Conservation (phyloP, 2,329 filamentous ascomycete species). For the Phialemoniopsis sp. region DNA sequence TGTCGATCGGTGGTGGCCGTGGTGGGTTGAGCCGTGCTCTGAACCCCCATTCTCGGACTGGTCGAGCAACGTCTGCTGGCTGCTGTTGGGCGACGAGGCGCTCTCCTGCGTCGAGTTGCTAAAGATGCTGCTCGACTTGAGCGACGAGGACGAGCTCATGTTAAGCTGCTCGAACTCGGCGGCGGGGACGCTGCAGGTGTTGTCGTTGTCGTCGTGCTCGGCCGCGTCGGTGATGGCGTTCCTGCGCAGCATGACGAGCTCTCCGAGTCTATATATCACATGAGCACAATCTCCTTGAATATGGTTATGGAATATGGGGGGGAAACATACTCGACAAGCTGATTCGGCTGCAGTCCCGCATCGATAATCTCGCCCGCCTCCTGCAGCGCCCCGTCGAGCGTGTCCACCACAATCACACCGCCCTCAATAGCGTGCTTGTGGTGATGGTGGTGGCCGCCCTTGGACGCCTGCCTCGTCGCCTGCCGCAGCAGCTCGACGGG, state of each 20-base stretch:
- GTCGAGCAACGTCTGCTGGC: too few relatives aligned
- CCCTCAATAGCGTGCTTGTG: conserved; percentile 64
- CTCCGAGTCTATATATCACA: conserved; percentile 57
- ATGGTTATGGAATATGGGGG: too few relatives aligned
- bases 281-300: too few relatives aligned
- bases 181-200: conserved; percentile 18
- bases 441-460: conserved; percentile 47
- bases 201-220: conserved; percentile 16
- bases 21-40: too few relatives aligned
- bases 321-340: conserved; percentile 64
- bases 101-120: too few relatives aligned
- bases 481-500: conserved; percentile 71
- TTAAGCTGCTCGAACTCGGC: conserved; percentile 28
- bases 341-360: conserved; percentile 65
- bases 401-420: conserved; percentile 68
- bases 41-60: background rate
- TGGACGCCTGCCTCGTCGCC: conserved; percentile 40
- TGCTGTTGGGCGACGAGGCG: too few relatives aligned
- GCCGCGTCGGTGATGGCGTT: conserved; percentile 34
- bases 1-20: too few relatives aligned
- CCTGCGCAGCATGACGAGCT: conserved; percentile 62
- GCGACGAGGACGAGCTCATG: conserved; percentile 11
- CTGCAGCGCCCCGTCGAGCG: conserved; percentile 71
- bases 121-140: background rate
- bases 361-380: conserved; percentile 86